phyloP scores from a whole-genome alignment of 805 yeast genomes.

The Diddensiella transvaalensis region DNA sequence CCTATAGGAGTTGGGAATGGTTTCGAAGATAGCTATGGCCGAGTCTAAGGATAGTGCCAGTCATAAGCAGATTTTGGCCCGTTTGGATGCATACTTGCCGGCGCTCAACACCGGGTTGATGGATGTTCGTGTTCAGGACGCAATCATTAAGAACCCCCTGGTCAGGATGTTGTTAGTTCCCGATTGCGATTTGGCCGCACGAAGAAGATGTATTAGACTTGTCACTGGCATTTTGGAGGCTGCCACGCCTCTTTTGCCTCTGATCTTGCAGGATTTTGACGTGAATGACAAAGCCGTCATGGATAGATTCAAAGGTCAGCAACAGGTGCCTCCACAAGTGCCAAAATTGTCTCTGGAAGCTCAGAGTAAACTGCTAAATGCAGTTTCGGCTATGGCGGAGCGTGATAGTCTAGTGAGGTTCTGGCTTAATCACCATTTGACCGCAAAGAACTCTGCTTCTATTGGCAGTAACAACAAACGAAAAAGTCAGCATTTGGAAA shows the following conservation, averaged over 20 bases:
- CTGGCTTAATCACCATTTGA: constrained; percentile 26
- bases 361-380: constrained; percentile 19
- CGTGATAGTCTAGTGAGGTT: constrained; percentile 22
- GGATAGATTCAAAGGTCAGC: neutral
- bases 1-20: neutral
- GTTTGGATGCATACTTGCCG: constrained; percentile 27
- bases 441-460: neutral
- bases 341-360: constrained; percentile 20
- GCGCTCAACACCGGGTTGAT: constrained; percentile 27
- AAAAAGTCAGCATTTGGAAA: neutral
- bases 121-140: constrained; percentile 31
- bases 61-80: constrained; percentile 18
- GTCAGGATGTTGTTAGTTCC: constrained; percentile 28
- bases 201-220: constrained; percentile 24
- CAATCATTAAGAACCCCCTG: constrained; percentile 28
- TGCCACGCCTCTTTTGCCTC: constrained; percentile 27
- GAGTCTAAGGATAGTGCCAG: neutral
- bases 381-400: constrained; percentile 22
- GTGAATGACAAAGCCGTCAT: neutral
- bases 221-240: constrained; percentile 23
- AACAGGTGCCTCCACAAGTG: constrained; percentile 6
- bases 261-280: constrained; percentile 20
- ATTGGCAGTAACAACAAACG: neutral
- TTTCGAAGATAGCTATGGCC: neutral
- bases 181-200: constrained; percentile 28